Conservation (phyloP, 257 asterid species). For the Petrea volubilis region DNA sequence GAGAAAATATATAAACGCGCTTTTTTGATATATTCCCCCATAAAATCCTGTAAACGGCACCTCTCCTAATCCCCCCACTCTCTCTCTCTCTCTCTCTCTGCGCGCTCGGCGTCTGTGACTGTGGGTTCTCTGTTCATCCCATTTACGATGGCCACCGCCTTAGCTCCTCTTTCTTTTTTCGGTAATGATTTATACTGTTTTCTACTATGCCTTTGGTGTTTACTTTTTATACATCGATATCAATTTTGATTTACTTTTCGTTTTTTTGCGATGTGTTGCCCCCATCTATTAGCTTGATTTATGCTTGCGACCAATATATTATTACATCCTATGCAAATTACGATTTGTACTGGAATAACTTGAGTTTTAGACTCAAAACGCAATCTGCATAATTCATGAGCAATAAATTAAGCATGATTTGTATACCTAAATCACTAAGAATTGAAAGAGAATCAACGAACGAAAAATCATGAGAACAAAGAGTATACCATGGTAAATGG, state of each 20-base stretch:
- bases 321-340: not conserved
- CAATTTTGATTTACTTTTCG: not conserved
- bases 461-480: no score
- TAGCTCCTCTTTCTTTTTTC: constrained; percentile 40
- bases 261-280: not conserved
- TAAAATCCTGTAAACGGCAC: constrained; percentile 5
- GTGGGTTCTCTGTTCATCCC: not conserved
- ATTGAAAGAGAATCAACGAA: no score
- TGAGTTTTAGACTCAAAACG: no score
- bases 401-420: no score
- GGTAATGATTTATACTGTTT: constrained; percentile 33
- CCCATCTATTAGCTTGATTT: not conserved
- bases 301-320: not conserved
- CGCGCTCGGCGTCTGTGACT: constrained; percentile 14
- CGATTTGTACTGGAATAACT: not conserved
- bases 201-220: not conserved
- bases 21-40: not conserved
- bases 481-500: no score
- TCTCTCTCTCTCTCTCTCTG: constrained; percentile 6
- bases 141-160: constrained; percentile 58
- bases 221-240: not conserved
- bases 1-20: not conserved
- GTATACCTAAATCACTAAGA: no score
- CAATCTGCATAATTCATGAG: no score
- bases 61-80: not conserved